These are phyloP conservation scores for Solanum sejunctum DNA, from an alignment of 257 asterid species.

Conservation along the genomic window DNA sequence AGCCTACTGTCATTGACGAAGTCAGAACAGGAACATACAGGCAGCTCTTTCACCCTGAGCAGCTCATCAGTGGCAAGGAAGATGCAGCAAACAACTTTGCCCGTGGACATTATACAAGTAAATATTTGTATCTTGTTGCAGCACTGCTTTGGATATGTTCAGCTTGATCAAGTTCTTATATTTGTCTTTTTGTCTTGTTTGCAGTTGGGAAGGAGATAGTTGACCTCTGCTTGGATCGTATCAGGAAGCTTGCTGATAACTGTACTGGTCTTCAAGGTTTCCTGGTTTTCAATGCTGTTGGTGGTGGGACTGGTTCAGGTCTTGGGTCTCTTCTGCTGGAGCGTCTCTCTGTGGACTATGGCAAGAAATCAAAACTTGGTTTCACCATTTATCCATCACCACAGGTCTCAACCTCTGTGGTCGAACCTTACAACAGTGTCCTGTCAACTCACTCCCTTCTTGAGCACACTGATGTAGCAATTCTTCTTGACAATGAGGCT, in stretches of 20 bases:
- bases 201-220: slow-evolving; percentile 16
- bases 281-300: slow-evolving; percentile 13
- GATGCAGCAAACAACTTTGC: slow-evolving; percentile 24
- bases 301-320: slow-evolving; percentile 22
- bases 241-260: slow-evolving; percentile 13
- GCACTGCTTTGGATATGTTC: neutral
- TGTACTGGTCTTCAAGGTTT: slow-evolving; percentile 17
- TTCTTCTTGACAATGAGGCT: slow-evolving; percentile 6
- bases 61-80: slow-evolving; percentile 19
- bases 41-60: slow-evolving; percentile 13
- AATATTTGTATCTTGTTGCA: neutral
- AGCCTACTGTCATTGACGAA: slow-evolving; percentile 19
- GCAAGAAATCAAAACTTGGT: slow-evolving; percentile 18
- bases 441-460: slow-evolving; percentile 18
- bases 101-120: slow-evolving; percentile 15
- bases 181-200: neutral
- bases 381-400: slow-evolving; percentile 19
- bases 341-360: slow-evolving; percentile 15
- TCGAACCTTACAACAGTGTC: slow-evolving; percentile 19
- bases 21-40: slow-evolving; percentile 14
- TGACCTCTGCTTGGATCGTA: slow-evolving; percentile 19
- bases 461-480: slow-evolving; percentile 17
- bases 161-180: neutral
- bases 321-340: slow-evolving; percentile 16
- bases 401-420: slow-evolving; percentile 17